These are phyloP conservation scores for Coniella vitis DNA, from an alignment of 2,329 filamentous ascomycete species.

Conservation along the genomic window DNA sequence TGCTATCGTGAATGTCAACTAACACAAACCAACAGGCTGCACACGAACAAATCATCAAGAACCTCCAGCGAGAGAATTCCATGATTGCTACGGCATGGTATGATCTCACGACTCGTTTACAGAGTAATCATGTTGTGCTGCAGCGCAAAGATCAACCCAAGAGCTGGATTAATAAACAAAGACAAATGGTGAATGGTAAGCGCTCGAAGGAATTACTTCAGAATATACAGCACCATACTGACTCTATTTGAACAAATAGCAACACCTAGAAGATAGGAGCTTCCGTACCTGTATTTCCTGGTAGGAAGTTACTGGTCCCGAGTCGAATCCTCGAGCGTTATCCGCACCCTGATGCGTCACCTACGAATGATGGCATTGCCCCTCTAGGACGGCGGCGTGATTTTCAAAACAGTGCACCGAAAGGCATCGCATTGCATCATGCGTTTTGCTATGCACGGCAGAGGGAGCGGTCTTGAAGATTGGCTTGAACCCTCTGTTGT, in stretches of 20 bases:
- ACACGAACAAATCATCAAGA: constrained; percentile 52
- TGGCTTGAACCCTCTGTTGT: constrained; percentile 5
- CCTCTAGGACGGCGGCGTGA: neutral
- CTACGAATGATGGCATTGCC: neutral
- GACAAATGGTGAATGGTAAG: constrained; percentile 59
- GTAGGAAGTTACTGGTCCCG: constrained; percentile 7
- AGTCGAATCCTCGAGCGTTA: neutral
- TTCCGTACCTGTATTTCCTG: constrained; percentile 23
- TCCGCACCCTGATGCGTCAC: neutral
- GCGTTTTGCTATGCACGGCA: neutral
- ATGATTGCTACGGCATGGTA: constrained; percentile 83
- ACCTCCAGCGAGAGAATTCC: constrained; percentile 69
- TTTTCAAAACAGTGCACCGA: neutral
- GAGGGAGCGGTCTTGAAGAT: constrained; percentile 1
- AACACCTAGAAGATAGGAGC: constrained; percentile 39
- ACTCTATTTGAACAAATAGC: constrained; percentile 24
- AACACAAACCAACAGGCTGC: constrained; percentile 34
- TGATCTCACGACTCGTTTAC: constrained; percentile 68
- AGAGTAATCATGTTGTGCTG: constrained; percentile 76
- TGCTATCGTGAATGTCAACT: neutral
- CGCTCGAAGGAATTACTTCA: neutral
- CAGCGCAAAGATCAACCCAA: constrained; percentile 69
- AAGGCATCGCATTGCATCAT: neutral
- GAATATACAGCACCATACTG: too few relatives aligned
- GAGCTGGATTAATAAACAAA: constrained; percentile 81